phyloP scores from a whole-genome alignment of 352 stramenopile species.

The Elongisporangium undulatum region DNA sequence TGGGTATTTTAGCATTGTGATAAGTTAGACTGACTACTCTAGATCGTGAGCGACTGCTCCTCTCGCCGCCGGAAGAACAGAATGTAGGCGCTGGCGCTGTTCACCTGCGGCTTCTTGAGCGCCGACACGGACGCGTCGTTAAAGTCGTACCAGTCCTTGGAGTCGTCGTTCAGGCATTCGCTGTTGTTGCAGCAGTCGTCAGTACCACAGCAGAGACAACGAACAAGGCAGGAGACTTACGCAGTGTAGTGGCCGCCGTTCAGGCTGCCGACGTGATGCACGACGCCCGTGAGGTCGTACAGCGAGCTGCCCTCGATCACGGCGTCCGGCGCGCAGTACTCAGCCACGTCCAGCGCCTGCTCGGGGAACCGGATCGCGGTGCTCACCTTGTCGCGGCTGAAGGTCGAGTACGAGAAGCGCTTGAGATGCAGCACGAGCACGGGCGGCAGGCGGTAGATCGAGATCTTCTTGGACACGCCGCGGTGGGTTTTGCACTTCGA shows the following conservation, averaged over 20 bases:
- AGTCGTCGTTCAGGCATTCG: conserved; percentile 66
- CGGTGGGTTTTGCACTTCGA: conserved; percentile 68
- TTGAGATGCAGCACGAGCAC: conserved; percentile 89
- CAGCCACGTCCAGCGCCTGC: conserved; percentile 52
- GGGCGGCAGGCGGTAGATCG: conserved; percentile 67
- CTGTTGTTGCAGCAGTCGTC: conserved; percentile 11
- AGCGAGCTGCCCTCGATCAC: conserved; percentile 61
- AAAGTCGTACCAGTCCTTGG: conserved; percentile 77
- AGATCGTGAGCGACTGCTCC: conserved; percentile 63
- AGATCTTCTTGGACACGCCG: conserved; percentile 69
- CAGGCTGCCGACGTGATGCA: conserved; percentile 75
- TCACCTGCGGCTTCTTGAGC: conserved; percentile 59
- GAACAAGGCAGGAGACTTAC: conserved; percentile 10
- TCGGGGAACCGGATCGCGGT: conserved; percentile 59
- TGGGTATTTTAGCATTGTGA: neutral
- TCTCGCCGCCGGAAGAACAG: conserved; percentile 66
- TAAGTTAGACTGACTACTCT: neutral
- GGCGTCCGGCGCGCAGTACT: conserved; percentile 63
- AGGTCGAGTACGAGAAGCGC: conserved; percentile 80
- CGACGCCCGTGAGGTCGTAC: conserved; percentile 78
- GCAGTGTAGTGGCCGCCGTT: conserved; percentile 85
- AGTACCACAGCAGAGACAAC: neutral
- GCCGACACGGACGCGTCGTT: conserved; percentile 66
- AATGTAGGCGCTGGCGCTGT: conserved; percentile 72
- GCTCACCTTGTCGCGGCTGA: conserved; percentile 74